Evolutionary conservation across 2,329 filamentous ascomycete species (phyloP).

Genomic region (Trichoderma hamatum): DNA sequence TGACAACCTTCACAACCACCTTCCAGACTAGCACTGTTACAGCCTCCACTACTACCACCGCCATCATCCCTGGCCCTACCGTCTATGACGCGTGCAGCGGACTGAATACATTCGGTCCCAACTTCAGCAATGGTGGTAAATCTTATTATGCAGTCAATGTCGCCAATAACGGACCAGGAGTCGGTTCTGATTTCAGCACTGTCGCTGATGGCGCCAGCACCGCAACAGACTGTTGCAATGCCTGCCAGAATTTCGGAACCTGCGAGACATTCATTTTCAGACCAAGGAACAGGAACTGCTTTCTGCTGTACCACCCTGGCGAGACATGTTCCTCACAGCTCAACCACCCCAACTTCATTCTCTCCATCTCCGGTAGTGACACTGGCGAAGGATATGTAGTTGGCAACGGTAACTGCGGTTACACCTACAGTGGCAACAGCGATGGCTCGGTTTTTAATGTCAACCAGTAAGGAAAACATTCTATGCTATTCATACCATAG

Average conservation of each 20-base stretch:
- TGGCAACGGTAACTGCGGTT: conserved; percentile 25
- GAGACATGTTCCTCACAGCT: not conserved
- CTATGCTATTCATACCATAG: not conserved
- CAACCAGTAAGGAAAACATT: not conserved
- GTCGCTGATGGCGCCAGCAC: conserved; percentile 16
- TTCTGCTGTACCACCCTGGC: conserved; percentile 14
- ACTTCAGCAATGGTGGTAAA: not conserved
- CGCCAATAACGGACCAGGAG: not conserved
- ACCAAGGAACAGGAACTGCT: conserved; percentile 14
- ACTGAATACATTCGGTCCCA: not conserved
- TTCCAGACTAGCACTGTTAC: not conserved
- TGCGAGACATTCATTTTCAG: conserved; percentile 24
- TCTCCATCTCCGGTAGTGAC: conserved; percentile 2
- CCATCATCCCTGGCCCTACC: not conserved
- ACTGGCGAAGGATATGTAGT: conserved; percentile 19
- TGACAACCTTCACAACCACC: not conserved
- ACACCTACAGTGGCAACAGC: conserved; percentile 17
- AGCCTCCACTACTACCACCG: not conserved
- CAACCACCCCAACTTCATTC: conserved; percentile 17
- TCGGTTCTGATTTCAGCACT: not conserved
- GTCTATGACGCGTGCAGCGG: not conserved
- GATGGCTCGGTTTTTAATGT: not conserved
- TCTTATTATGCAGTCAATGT: not conserved
- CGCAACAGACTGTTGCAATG: conserved; percentile 9
- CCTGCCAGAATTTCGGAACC: conserved; percentile 10